These are phyloP conservation scores for Prunus mume DNA, from an alignment of 306 rosid genomes.

Conservation along the genomic window DNA sequence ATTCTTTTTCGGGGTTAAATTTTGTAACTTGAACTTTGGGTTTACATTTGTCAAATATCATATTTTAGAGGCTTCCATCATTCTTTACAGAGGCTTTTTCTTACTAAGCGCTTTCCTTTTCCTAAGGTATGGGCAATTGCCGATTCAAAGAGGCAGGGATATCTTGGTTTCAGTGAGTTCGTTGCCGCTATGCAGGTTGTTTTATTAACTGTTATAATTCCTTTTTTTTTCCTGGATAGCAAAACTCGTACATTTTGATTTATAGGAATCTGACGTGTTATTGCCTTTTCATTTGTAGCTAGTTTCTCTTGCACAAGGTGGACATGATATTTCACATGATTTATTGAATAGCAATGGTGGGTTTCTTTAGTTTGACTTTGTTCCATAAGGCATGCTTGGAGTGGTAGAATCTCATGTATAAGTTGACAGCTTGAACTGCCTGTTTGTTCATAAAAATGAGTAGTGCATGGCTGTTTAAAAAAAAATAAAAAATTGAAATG, in stretches of 20 bases:
- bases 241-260: neutral
- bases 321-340: slow-evolving; percentile 45
- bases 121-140: slow-evolving; percentile 90
- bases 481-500: neutral
- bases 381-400: slow-evolving; percentile 3
- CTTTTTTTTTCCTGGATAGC: neutral
- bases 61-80: neutral
- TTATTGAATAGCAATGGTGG: slow-evolving; percentile 42
- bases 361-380: slow-evolving; percentile 6
- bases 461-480: neutral
- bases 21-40: neutral
- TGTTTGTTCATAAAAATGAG: neutral
- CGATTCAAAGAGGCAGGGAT: slow-evolving; percentile 87
- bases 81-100: neutral
- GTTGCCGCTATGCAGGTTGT: slow-evolving; percentile 75
- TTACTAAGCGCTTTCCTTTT: neutral
- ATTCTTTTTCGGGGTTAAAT: neutral
- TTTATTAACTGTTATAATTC: neutral
- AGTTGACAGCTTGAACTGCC: neutral
- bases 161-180: slow-evolving; percentile 80
- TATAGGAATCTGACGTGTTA: neutral
- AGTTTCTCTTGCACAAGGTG: slow-evolving; percentile 55
- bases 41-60: neutral
- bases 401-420: neutral
- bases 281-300: slow-evolving; percentile 28